Base-by-base conservation (phyloP, 306 rosid genomes). In the Dalbergia oliveri region DNA sequence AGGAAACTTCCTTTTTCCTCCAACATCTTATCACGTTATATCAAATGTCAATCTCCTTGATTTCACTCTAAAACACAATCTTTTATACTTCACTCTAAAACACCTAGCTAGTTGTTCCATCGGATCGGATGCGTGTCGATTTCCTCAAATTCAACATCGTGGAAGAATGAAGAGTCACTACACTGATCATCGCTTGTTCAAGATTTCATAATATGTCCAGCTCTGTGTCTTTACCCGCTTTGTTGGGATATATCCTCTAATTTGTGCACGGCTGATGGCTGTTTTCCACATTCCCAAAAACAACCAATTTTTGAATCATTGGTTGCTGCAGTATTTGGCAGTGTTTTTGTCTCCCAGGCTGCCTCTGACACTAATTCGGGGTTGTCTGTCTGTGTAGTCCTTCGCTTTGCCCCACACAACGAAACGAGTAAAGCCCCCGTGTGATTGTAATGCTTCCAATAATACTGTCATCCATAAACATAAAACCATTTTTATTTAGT, bases 351-450 rank as follows among this genome's bases (percentile, higher is more conserved):
- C 1, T 66, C 66, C 70, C 11, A 67, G 39, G 65, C 35, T 53
- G 68, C 12, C 14, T 13, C 12, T 23, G 34, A 13, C 49, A 39
- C 0, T 41, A 66, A 53, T 33, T 74, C 59, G 35, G 77, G 51
- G 11, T 79, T 15, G 18, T 51, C 64, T 21, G 86, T 33, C n/a
- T n/a, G n/a, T n/a, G 58, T 86, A 83, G 67, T 92, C 97, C 78
- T 89, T 88, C 76, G 87, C 79, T 80, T 92, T 92, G 4, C 97
- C 93, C 97, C 95, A 92, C 76, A 90, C 92, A 5, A 92, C 93
- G n/a, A n/a, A n/a, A n/a, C 4, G 88, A 65, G 68, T 90, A 93
- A 21, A 89, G 92, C 14, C 94, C 95, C 21, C 88, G 0, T 74
- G 89, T 89, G 39, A 93, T 90, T 72, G 89, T 51, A 21, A 89